These are phyloP conservation scores for Spizellomyces sp. DNA, from an alignment of 192 early-diverging fungal genomes.

Conservation along the genomic window DNA sequence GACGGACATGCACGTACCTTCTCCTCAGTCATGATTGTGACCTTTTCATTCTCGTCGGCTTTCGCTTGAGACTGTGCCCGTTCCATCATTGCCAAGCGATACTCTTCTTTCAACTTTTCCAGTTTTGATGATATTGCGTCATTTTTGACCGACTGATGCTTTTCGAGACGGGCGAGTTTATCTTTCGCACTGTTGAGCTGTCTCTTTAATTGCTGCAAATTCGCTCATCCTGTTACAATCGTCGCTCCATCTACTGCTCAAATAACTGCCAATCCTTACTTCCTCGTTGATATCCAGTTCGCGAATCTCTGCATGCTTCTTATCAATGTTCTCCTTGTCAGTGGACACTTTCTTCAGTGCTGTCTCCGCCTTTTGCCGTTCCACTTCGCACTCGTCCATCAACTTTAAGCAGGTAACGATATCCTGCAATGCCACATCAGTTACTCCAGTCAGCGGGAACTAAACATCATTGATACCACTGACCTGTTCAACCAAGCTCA, in stretches of 20 bases:
- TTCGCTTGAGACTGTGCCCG: conserved; percentile 29
- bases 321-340: conserved; percentile 49
- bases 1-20: conserved; percentile 31
- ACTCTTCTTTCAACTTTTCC: conserved; percentile 41
- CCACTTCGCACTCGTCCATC: conserved; percentile 67
- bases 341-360: conserved; percentile 26
- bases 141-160: conserved; percentile 45
- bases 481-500: conserved; percentile 54
- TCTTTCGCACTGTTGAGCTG: conserved; percentile 48
- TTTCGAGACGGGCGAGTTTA: conserved; percentile 48
- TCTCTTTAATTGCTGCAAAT: conserved; percentile 46
- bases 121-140: conserved; percentile 38
- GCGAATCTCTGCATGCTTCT: conserved; percentile 33
- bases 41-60: conserved; percentile 39
- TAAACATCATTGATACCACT: neutral
- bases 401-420: conserved; percentile 55
- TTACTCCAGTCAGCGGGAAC: neutral
- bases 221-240: neutral
- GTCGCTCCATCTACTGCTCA: no score
- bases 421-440: conserved; percentile 42
- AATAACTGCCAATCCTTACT: conserved; percentile 20
- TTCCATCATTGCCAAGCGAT: conserved; percentile 23
- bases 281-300: conserved; percentile 45
- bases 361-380: conserved; percentile 52
- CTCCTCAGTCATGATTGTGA: conserved; percentile 37